Evolutionary conservation across 1,139 yeast species (phyloP), one percentile per base, ranked within the genome.

Genomic region (Lipomyces yarrowii): DNA sequence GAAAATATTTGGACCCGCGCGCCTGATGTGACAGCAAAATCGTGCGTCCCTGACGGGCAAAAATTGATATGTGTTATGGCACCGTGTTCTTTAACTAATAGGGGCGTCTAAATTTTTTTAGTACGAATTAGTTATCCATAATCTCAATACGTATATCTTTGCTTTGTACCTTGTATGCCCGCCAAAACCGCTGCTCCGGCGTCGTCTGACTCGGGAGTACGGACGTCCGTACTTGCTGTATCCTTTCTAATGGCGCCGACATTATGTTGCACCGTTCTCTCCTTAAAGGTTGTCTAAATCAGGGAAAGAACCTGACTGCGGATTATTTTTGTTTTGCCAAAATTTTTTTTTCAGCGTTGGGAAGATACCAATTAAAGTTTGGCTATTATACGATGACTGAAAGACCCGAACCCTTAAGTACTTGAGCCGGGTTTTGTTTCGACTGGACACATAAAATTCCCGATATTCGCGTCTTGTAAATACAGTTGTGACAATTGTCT

Each of bases 141-240:
- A 42, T n/a, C 30, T 3, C 30, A 26, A 26, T 26, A 26, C 30
- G n/a, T n/a, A n/a, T n/a, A 42, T 15, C 0, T 15, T n/a, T 42
- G 18, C 21, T 3, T 42, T 65, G n/a, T n/a, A 71, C 74, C 56
- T 86, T 82, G 74, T 85, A 89, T 15, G 93, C 92, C 73, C 96
- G 83, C 99, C 99, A 96, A 79, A 91, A 94, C 72, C 96, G 83
- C 75, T 92, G 96, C 73, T 94, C 99, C 0, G 98, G 94, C 0
- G 98, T 92, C 2, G 94, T 88, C 73, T 90, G 93, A 15, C 87
- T 85, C 13, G 98, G 96, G 21, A 87, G 80, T 0, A 91, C 87
- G 2, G 98, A 91, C 72, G 87, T 87, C 76, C 92, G 84, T 54
- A 84, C 85, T 57, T 89, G 88, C 59, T 86, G 84, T 30, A 92